These are phyloP conservation scores for Paspalum notatum DNA, from an alignment of 176 grass and related monocot species.

Conservation along the genomic window DNA sequence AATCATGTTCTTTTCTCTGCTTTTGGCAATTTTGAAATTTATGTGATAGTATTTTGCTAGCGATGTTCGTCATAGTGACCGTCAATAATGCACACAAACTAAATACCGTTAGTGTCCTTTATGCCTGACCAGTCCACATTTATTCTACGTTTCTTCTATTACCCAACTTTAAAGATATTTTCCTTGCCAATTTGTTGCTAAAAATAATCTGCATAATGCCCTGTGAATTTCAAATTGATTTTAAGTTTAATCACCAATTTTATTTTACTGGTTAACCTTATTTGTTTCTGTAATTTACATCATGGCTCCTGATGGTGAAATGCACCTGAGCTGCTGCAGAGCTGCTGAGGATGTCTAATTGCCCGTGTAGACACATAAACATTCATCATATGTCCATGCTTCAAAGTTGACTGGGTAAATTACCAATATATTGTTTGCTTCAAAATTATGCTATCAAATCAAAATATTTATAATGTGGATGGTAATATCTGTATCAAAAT, in stretches of 20 bases:
- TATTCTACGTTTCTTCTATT: not conserved
- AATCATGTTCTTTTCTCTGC: not conserved
- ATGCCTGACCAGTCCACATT: not conserved
- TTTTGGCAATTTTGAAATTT: not conserved
- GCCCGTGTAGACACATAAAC: not conserved
- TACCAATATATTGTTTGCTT: constrained; percentile 17
- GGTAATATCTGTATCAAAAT: too few relatives aligned
- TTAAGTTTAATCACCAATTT: not conserved
- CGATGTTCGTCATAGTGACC: not conserved
- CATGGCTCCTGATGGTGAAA: not conserved
- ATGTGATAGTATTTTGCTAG: not conserved
- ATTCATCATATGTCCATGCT: not conserved
- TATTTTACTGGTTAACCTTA: not conserved
- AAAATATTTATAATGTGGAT: too few relatives aligned
- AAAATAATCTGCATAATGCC: not conserved
- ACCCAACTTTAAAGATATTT: not conserved
- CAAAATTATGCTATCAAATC: constrained; percentile 7
- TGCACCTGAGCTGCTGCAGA: not conserved
- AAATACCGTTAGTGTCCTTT: not conserved
- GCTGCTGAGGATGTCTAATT: not conserved
- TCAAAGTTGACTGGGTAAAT: not conserved
- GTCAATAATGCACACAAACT: not conserved
- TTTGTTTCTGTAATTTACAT: not conserved
- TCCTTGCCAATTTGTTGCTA: not conserved
- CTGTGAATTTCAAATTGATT: not conserved